Percentiles rank a stretch among this genome's conserved stretches.
Evolutionary conservation across 352 stramenopile species (phyloP).

Genomic region (Pythium aristosporum): DNA sequence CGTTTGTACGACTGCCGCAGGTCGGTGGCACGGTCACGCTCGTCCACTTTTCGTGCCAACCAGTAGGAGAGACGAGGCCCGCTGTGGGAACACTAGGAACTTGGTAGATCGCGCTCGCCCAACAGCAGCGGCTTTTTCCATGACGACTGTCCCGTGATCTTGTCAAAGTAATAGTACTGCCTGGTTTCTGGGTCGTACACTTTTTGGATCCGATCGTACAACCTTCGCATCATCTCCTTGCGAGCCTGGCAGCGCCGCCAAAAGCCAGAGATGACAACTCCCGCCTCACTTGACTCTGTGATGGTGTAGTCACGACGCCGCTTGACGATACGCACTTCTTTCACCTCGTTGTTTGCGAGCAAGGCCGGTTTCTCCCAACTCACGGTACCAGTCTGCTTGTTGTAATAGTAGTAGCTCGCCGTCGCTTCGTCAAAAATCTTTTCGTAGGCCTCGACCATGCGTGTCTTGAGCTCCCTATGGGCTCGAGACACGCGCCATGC

Average conservation of each 20-base stretch:
- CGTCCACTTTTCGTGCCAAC: constrained; percentile 79
- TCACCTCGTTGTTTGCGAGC: constrained; percentile 45
- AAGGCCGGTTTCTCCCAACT: constrained; percentile 64
- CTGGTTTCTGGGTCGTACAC: constrained; percentile 62
- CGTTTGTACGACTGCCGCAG: constrained; percentile 64
- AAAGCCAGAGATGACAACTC: constrained; percentile 43
- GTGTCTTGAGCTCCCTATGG: constrained; percentile 34
- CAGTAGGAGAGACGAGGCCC: constrained; percentile 23
- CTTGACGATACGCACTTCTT: constrained; percentile 35
- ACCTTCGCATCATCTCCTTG: constrained; percentile 42
- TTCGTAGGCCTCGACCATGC: constrained; percentile 63
- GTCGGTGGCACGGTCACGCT: constrained; percentile 33
- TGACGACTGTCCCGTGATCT: constrained; percentile 60
- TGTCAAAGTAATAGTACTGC: constrained; percentile 86
- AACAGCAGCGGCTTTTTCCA: constrained; percentile 72
- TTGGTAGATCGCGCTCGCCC: constrained; percentile 42
- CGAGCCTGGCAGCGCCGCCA: constrained; percentile 41
- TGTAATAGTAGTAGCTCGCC: constrained; percentile 77
- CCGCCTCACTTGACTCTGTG: constrained; percentile 40
- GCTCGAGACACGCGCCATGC: constrained; percentile 44
- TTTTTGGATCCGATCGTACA: constrained; percentile 63
- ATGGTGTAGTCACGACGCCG: constrained; percentile 49
- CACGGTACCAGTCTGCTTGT: constrained; percentile 60
- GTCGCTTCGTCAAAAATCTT: constrained; percentile 69
- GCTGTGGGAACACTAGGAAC: neutral